These are phyloP conservation scores for Mycena latifolia DNA, from an alignment of 768 basidiomycete species.

Conservation along the genomic window DNA sequence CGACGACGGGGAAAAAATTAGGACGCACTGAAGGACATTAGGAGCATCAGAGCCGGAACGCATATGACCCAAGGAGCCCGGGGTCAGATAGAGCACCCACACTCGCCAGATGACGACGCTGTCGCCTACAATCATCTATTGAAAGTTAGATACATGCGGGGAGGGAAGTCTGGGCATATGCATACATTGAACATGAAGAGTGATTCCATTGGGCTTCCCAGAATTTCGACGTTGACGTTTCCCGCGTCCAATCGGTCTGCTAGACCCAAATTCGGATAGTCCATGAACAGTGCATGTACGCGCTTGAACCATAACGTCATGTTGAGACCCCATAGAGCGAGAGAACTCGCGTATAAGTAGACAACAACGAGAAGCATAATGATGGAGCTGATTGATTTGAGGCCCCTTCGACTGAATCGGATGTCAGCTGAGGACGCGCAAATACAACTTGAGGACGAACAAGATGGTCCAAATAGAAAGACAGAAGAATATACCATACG, in stretches of 20 bases:
- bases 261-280: not conserved
- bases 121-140: conserved; percentile 17
- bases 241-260: not conserved
- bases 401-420: conserved; percentile 1
- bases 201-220: conserved; percentile 9
- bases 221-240: not conserved
- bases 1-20: too few species aligned
- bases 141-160: too few species aligned
- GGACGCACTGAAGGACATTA: conserved; percentile 11
- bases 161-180: not conserved
- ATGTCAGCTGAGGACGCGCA: too few species aligned
- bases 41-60: not conserved
- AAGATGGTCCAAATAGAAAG: too few species aligned
- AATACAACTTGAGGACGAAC: too few species aligned
- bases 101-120: conserved; percentile 21
- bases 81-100: not conserved
- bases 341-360: conserved; percentile 18
- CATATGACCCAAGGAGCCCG: not conserved
- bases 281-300: not conserved
- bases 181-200: conserved; percentile 23
- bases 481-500: too few species aligned
- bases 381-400: conserved; percentile 5
- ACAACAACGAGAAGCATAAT: conserved; percentile 16
- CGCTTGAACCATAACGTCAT: not conserved
- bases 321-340: conserved; percentile 21